Evolutionary conservation across 257 asterid genomes (phyloP).

Genomic region (Galeopsis tetrahit): DNA sequence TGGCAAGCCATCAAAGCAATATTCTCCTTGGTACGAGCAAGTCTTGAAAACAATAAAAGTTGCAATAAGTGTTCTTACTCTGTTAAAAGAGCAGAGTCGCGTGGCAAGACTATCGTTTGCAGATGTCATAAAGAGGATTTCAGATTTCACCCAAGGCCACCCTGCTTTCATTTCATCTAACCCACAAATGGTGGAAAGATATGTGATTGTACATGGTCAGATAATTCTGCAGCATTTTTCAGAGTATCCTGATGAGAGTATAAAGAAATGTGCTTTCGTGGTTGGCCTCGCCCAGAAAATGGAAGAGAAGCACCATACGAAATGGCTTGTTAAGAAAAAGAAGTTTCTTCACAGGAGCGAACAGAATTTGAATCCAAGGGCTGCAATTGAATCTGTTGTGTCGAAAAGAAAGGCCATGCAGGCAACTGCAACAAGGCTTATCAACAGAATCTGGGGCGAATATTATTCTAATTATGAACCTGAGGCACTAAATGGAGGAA

Average conservation of each 20-base stretch:
- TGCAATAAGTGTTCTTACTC: slow-evolving; percentile 72
- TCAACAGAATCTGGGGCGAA: slow-evolving; percentile 93
- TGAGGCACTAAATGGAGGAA: slow-evolving; percentile 55
- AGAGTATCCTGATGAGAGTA: slow-evolving; percentile 81
- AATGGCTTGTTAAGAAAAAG: slow-evolving; percentile 95
- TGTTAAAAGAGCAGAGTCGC: slow-evolving; percentile 80
- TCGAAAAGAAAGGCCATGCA: slow-evolving; percentile 94
- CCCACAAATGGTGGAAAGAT: slow-evolving; percentile 71
- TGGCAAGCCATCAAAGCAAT: slow-evolving; percentile 93
- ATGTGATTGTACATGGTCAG: slow-evolving; percentile 90
- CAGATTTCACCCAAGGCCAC: slow-evolving; percentile 60
- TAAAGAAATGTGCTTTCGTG: slow-evolving; percentile 74
- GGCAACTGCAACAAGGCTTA: slow-evolving; percentile 87
- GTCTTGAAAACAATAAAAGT: slow-evolving; percentile 81
- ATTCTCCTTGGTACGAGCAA: slow-evolving; percentile 89
- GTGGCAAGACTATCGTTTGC: slow-evolving; percentile 81
- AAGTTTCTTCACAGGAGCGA: slow-evolving; percentile 58
- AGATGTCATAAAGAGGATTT: slow-evolving; percentile 74
- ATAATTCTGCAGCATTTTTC: slow-evolving; percentile 90
- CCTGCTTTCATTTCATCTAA: slow-evolving; percentile 85
- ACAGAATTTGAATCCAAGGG: slow-evolving; percentile 82
- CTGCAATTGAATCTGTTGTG: slow-evolving; percentile 68
- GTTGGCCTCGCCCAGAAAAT: slow-evolving; percentile 74
- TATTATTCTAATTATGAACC: slow-evolving; percentile 85
- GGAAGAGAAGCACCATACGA: slow-evolving; percentile 96